Evolutionary conservation across 2,329 filamentous ascomycete genomes (phyloP), one percentile per base, ranked within the genome.

Genomic region (Neofusicoccum cordaticola): DNA sequence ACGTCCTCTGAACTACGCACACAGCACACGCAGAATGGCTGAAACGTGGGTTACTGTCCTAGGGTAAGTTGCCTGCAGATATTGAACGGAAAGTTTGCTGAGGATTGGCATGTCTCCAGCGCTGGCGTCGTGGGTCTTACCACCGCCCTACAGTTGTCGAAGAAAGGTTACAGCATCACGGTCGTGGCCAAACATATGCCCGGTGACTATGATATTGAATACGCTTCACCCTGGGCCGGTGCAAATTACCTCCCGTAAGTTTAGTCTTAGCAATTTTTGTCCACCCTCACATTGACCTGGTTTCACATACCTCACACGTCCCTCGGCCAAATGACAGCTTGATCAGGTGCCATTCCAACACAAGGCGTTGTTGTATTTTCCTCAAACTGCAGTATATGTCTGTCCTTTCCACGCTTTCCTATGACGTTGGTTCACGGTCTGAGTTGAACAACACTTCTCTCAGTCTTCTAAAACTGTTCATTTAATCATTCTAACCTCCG

Each of bases 161-260:
- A 87, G 69, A 76, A 79, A 4, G 71, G 77, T 11, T 83, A 88
- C 69, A 80, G 81, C 31, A 78, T 96, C 68, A 93, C 90, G 0
- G 82, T 96, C 39, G 81, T 92, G 37, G 90, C 92, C 4, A 96
- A 94, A 73, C 90, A 96, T 74, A 95, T 97, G 90, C 93, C 93
- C 0, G 93, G 93, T 39, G 93, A 97, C 79, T 95, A 94, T 77
- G 90, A 94, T 69, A 89, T 93, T 69, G 90, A 96, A 81, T 97
- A 97, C 75, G 89, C 91, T 0, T 96, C 91, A 5, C 92, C 92
- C 0, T 96, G 91, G 90, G 92, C 92, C 2, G 92, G 92, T 12
- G 92, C 92, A 67, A 94, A 95, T 73, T 88, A 88, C 72, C 76
- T 90, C 66, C 92, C 90, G 63, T 65, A 48, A 60, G 63, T 65